Conservation (phyloP, 169 alveolate genomes). For the Eimeria maxima region DNA sequence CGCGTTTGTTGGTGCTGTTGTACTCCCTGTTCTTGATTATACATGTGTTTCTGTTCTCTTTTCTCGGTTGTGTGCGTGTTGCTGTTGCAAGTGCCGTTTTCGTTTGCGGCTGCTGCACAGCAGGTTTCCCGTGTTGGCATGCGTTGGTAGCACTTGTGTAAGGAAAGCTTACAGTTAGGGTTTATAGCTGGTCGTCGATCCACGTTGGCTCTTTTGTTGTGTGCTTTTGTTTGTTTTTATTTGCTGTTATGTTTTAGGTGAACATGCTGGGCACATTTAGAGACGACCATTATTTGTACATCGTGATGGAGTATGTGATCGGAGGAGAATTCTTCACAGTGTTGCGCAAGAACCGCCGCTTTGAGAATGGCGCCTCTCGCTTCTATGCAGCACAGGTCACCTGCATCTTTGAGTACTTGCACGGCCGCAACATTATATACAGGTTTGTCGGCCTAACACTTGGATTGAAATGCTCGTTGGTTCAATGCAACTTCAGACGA, state of each 20-base stretch:
- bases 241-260: slow-evolving; percentile 61
- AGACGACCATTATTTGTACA: slow-evolving; percentile 81
- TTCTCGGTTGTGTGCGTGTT: neutral
- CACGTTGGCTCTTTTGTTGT: neutral
- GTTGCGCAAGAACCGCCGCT: slow-evolving; percentile 89
- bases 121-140: too few species aligned
- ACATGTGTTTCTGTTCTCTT: too few species aligned
- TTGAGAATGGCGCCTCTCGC: slow-evolving; percentile 90
- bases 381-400: slow-evolving; percentile 94
- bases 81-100: neutral
- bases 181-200: too few species aligned
- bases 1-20: neutral
- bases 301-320: slow-evolving; percentile 89
- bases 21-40: too few species aligned
- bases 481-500: too few species aligned
- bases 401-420: slow-evolving; percentile 97
- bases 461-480: neutral
- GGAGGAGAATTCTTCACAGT: slow-evolving; percentile 95
- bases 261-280: slow-evolving; percentile 80
- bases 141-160: neutral
- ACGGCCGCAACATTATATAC: slow-evolving; percentile 93
- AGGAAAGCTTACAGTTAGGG: neutral
- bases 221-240: neutral
- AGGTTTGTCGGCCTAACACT: neutral
- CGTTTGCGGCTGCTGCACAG: neutral